Base-by-base conservation (phyloP, 2,329 filamentous ascomycete genomes). In the Monilinia fructicola region DNA sequence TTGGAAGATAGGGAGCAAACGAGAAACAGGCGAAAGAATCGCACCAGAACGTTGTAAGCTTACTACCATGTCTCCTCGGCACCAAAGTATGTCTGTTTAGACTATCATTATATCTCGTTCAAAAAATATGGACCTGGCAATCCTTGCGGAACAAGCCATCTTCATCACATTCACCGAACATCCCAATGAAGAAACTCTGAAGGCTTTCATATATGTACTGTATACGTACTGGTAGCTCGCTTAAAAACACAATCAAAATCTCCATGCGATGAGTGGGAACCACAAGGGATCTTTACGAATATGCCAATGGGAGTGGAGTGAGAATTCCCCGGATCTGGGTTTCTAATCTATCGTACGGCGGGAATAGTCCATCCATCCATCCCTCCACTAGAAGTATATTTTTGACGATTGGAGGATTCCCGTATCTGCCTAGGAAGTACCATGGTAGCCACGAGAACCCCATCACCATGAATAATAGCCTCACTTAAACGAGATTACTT, bases 41-140 rank as follows among this genome's bases (percentile, higher is more conserved):
- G 3, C 9, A 31, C 18, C 11, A 60, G 21, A 61, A 65, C 64
- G 64, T 65, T 53, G 55, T 61, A 65, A 65, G 64, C 64, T 65
- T 60, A 65, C 64, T 4, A 65, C 64, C 64, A 65, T 54, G 55
- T 54, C 16, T 28, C 16, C 16, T 65, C 26, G 48, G 21, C 54
- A 65, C 26, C 64, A 65, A 46, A 26, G 11, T 54, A 31, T 31
- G 14, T 23, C 12, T 53, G 4, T 31, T 31, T 1, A 9, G 18
- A 52, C 12, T 35, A 54, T n/a, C 1, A 26, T 12, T 31, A 18
- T 16, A 50, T 44, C 14, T 18, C 3, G 4, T 23, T 26, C 23
- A 3, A 42, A 28, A 50, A 28, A n/a, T 10, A 38, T 60, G 31
- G 14, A 26, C 10, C n/a, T 50, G n/a, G 23, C 48, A 40, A 10